Base-by-base conservation (phyloP, 2,329 filamentous ascomycete genomes). In the Oidium heveae region DNA sequence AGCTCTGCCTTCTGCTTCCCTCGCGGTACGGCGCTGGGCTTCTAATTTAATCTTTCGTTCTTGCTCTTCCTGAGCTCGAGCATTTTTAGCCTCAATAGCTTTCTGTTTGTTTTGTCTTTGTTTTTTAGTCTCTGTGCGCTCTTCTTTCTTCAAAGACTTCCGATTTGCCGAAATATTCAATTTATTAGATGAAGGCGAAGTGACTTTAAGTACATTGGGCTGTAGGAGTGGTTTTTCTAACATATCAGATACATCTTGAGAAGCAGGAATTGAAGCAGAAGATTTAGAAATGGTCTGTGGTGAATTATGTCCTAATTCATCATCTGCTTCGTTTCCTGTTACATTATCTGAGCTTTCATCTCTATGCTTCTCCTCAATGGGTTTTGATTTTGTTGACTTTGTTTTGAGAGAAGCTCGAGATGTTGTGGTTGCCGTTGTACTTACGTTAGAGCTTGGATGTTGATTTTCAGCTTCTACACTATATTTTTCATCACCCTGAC, bases 91-190 rank as follows among this genome's bases (percentile, higher is more conserved):
- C 56, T 79, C 82, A 69, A 94, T 87, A 39, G 77, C 80, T 78
- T 94, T 95, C 71, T 83, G 79, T 61, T 82, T 78, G 71, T 94
- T 91, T 72, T 95, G 88, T 57, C 87, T 81, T 71, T 94, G 86
- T 74, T 95, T 95, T 82, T 95, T 95, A 20, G 82, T 84, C 72
- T 94, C 84, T 18, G 73, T 70, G 54, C 64, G 57, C 60, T 72
- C 79, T 58, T 73, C 70, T 68, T 80, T 80, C 58, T 76, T 71
- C 69, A 81, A 76, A 64, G 74, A n/a, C 59, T 72, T 79, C 59
- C 73, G 70, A 68, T 80, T 80, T 58, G 76, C 71, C 69, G 81
- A 76, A 64, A 74, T 67, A 36, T 67, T 58, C 20, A 70, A 69
- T 69, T 74, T 78, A 65, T 69, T 75, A 63, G 68, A 76, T 65